Base-by-base conservation (phyloP, 208 protist genomes). In the Trypanosoma brucei region DNA sequence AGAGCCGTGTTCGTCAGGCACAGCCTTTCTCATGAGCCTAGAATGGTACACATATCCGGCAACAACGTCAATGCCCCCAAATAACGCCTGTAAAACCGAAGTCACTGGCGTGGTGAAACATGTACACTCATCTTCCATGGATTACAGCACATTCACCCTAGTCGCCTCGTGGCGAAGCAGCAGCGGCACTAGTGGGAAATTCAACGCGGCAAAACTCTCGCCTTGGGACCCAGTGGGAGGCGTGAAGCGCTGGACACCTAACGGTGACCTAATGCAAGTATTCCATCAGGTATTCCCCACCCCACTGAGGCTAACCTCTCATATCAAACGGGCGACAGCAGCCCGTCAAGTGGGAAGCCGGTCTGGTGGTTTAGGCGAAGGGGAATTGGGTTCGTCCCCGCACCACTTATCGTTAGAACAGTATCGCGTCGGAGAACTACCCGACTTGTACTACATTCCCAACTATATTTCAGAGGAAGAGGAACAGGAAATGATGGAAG, bases 391-490 rank as follows among this genome's bases (percentile, higher is more conserved):
- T 2, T 35, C 51, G 11, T 30, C 2, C 0, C 60, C 53, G n/a
- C 53, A 72, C 62, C 89, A 95, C 64, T 8, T 96, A 2, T 69
- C 90, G 46, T 74, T 96, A 3, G 72, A 67, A 5, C 56, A 57
- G 42, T 96, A 88, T 68, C 67, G 68, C 2, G 84, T 94, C 8
- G 85, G 87, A 44, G 65, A 54, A 42, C 63, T 96, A 44, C 73
- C 83, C 6, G 72, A 70, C 51, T 69, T 97, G 34, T 94, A 89
- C 67, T 97, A 97, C 66, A 93, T 97, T 62, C 86, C 85, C 1
- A 68, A 97, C 74, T 97, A 93, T 75, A 78, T 95, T 52, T 84
- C 76, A 14, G 69, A 59, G 48, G 72, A 77, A 37, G 92, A 97
- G 68, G 86, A 95, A 60, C 44, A 68, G 62, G 69, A 82, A 68